phyloP scores from a whole-genome alignment of 192 early-diverging fungal species.

The Backusella psychrophila region DNA sequence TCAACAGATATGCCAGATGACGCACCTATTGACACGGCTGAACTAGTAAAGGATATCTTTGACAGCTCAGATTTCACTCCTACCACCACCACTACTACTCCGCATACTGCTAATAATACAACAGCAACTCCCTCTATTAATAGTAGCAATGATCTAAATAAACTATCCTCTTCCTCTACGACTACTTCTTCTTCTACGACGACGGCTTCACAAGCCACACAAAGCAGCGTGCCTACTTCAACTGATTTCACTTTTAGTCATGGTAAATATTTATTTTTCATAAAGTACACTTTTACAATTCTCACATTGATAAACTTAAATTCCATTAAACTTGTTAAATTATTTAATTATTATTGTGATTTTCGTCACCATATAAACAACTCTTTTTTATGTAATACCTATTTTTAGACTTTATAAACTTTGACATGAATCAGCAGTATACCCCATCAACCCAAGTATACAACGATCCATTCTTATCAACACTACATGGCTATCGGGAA shows the following conservation, averaged over 20 bases:
- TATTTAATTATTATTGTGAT: background rate
- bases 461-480: constrained; percentile 1
- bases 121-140: background rate
- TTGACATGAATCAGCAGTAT: background rate
- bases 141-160: background rate
- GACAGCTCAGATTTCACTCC: background rate
- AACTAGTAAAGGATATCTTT: constrained; percentile 8
- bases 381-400: background rate
- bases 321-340: background rate
- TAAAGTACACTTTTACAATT: no score
- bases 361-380: background rate
- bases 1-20: constrained; percentile 8
- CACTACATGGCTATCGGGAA: background rate
- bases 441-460: constrained; percentile 8
- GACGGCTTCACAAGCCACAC: background rate
- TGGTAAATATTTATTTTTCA: background rate
- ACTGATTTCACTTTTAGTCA: constrained; percentile 5
- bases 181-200: background rate
- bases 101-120: background rate
- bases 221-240: background rate
- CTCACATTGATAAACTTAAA: constrained; percentile 3
- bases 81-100: background rate
- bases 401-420: constrained; percentile 2
- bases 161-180: background rate
- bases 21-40: constrained; percentile 7